Evolutionary conservation across 2,329 filamentous ascomycete species (phyloP).

Genomic region (Epichloe aotearoae): DNA sequence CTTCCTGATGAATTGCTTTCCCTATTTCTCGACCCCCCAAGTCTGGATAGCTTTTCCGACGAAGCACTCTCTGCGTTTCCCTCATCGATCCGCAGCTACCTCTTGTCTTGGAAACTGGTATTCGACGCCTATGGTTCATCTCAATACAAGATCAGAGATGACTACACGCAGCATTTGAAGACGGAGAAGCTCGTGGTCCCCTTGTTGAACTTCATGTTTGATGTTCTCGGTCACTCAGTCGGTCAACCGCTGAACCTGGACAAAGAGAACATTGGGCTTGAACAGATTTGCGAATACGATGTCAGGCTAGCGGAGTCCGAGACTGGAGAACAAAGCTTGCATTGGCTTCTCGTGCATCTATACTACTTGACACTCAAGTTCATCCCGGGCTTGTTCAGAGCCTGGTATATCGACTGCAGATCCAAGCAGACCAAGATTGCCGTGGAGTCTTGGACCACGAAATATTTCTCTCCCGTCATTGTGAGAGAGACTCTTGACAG

Average conservation of each 20-base stretch:
- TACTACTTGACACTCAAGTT: slow-evolving; percentile 74
- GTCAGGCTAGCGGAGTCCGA: slow-evolving; percentile 41
- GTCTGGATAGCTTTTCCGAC: slow-evolving; percentile 52
- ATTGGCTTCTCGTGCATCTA: slow-evolving; percentile 74
- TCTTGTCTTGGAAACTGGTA: slow-evolving; percentile 79
- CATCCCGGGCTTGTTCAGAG: slow-evolving; percentile 63
- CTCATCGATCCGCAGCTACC: slow-evolving; percentile 58
- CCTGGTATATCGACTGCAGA: slow-evolving; percentile 72
- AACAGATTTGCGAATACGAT: slow-evolving; percentile 43
- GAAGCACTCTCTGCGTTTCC: slow-evolving; percentile 57
- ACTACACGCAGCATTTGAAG: slow-evolving; percentile 71
- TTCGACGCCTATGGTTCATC: slow-evolving; percentile 74
- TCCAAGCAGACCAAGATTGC: slow-evolving; percentile 69
- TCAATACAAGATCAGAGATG: slow-evolving; percentile 67
- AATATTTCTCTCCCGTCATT: slow-evolving; percentile 62
- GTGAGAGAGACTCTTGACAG: slow-evolving; percentile 52
- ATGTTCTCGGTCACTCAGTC: slow-evolving; percentile 67
- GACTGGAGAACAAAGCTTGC: slow-evolving; percentile 56
- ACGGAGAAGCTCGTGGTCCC: slow-evolving; percentile 53
- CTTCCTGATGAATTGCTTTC: slow-evolving; percentile 79
- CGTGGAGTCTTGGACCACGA: slow-evolving; percentile 75
- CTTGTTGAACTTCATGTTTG: slow-evolving; percentile 68
- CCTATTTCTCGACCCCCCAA: slow-evolving; percentile 67
- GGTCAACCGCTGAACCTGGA: slow-evolving; percentile 64
- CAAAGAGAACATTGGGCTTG: slow-evolving; percentile 44